A percentile compares a stretch with the other conserved stretches of the same genome.
Conservation (phyloP, 495 filamentous ascomycete genomes). For the Penicillium cinerascens region DNA sequence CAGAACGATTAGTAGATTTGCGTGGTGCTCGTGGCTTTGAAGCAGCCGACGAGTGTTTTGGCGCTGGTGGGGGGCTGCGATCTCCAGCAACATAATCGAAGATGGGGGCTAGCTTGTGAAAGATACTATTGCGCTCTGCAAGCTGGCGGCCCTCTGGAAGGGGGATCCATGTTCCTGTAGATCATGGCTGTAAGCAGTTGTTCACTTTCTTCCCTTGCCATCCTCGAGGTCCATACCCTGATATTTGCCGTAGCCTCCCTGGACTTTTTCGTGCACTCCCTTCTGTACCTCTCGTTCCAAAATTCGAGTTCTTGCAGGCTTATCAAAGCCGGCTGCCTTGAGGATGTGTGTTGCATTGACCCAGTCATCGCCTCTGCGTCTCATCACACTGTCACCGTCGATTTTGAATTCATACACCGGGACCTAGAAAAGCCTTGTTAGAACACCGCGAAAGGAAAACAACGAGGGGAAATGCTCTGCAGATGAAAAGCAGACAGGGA, state of each 20-base stretch:
- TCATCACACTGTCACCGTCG: conserved; percentile 79
- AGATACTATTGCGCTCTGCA: conserved; percentile 79
- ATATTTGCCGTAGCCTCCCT: conserved; percentile 98
- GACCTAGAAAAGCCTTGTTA: conserved; percentile 50
- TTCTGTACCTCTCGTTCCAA: conserved; percentile 96
- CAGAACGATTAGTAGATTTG: conserved; percentile 31
- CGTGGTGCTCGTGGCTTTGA: conserved; percentile 68
- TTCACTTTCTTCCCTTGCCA: background rate
- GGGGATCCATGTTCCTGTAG: conserved; percentile 89
- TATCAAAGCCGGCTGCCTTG: conserved; percentile 80
- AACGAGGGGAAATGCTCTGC: background rate
- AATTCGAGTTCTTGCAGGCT: conserved; percentile 89
- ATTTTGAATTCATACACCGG: conserved; percentile 89
- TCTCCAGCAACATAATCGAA: conserved; percentile 86
- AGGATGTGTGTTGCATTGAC: conserved; percentile 96
- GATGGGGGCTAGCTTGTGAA: conserved; percentile 76
- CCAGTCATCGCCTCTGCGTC: conserved; percentile 82
- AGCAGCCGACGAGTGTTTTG: conserved; percentile 72
- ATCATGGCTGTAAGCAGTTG: conserved; percentile 13
- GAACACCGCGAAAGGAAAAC: background rate
- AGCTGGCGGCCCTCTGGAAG: conserved; percentile 75
- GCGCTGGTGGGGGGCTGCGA: conserved; percentile 86
- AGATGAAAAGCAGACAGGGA: background rate
- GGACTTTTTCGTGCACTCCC: conserved; percentile 92
- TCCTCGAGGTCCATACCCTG: conserved; percentile 58